Percentiles rank a stretch among this genome's conserved stretches.
These are phyloP conservation scores for Berberis thunbergii DNA, from an alignment of 164 flowering plant genomes.

Conservation along the genomic window DNA sequence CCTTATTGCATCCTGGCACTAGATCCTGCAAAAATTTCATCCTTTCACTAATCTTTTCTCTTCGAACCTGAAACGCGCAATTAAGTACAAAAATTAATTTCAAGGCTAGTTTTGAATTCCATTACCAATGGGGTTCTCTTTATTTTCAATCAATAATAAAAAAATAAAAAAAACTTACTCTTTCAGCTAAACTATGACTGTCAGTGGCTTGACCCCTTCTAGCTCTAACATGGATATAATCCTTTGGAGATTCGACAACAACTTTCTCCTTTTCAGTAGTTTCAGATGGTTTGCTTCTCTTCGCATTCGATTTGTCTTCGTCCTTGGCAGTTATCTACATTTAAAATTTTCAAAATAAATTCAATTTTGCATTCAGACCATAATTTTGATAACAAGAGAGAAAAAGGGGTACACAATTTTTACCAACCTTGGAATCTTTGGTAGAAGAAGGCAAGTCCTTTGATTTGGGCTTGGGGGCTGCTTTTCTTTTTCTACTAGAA, in stretches of 20 bases:
- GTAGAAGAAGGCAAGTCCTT: slow-evolving; percentile 18
- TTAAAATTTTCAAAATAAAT: not conserved
- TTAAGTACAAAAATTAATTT: not conserved
- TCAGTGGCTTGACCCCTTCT: slow-evolving; percentile 99
- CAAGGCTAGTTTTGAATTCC: not conserved
- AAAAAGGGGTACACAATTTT: not conserved
- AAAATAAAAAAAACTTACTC: slow-evolving; percentile 34
- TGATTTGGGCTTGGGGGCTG: slow-evolving; percentile 16
- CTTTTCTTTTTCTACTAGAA: slow-evolving; percentile 28
- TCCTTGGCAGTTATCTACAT: slow-evolving; percentile 27
- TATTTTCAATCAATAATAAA: not conserved
- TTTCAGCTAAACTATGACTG: slow-evolving; percentile 94
- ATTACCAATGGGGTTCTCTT: not conserved
- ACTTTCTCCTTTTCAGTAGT: slow-evolving; percentile 18
- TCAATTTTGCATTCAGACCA: not conserved
- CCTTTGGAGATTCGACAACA: slow-evolving; percentile 60
- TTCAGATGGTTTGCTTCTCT: slow-evolving; percentile 47
- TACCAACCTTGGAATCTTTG: slow-evolving; percentile 24
- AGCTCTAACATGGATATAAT: slow-evolving; percentile 95
- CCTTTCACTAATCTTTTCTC: slow-evolving; percentile 92
- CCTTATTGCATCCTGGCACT: slow-evolving; percentile 97
- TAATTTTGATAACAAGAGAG: not conserved
- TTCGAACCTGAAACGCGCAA: slow-evolving; percentile 45
- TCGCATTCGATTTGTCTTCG: slow-evolving; percentile 35
- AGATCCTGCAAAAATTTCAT: slow-evolving; percentile 96